phyloP scores from a whole-genome alignment of 2,329 filamentous ascomycete species.

The Aspergillus jensenii region DNA sequence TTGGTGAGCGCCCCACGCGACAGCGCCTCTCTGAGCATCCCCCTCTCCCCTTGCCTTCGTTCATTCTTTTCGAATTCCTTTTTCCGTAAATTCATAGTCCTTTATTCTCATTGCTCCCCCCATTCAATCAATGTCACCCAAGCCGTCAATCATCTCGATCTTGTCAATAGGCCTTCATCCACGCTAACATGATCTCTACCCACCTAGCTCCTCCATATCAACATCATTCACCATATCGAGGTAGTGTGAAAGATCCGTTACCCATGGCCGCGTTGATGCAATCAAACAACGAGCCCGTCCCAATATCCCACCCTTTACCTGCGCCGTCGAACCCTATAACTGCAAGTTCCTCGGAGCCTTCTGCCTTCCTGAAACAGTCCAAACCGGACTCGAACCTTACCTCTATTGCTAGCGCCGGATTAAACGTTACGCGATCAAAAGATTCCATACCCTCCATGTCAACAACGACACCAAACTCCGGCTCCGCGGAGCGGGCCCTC shows the following conservation, averaged over 20 bases:
- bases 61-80: slow-evolving; percentile 3
- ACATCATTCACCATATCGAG: slow-evolving; percentile 30
- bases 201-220: slow-evolving; percentile 32
- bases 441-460: slow-evolving; percentile 39
- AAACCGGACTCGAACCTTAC: slow-evolving; percentile 40
- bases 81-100: not conserved
- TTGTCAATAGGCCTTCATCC: slow-evolving; percentile 5
- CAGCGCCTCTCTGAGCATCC: slow-evolving; percentile 19
- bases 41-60: slow-evolving; percentile 6
- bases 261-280: slow-evolving; percentile 47
- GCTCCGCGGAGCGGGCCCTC: slow-evolving; percentile 28
- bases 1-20: slow-evolving; percentile 40
- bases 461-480: slow-evolving; percentile 60
- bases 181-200: slow-evolving; percentile 37
- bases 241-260: slow-evolving; percentile 31
- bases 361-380: slow-evolving; percentile 36
- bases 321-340: slow-evolving; percentile 28
- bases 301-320: slow-evolving; percentile 38
- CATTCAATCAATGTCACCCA: not conserved
- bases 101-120: not conserved
- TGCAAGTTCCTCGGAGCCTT: slow-evolving; percentile 30
- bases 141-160: not conserved
- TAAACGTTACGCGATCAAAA: slow-evolving; percentile 41
- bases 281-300: slow-evolving; percentile 41
- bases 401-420: slow-evolving; percentile 44